phyloP scores from a whole-genome alignment of 2,329 filamentous ascomycete species.

The Stemphylium beticola region DNA sequence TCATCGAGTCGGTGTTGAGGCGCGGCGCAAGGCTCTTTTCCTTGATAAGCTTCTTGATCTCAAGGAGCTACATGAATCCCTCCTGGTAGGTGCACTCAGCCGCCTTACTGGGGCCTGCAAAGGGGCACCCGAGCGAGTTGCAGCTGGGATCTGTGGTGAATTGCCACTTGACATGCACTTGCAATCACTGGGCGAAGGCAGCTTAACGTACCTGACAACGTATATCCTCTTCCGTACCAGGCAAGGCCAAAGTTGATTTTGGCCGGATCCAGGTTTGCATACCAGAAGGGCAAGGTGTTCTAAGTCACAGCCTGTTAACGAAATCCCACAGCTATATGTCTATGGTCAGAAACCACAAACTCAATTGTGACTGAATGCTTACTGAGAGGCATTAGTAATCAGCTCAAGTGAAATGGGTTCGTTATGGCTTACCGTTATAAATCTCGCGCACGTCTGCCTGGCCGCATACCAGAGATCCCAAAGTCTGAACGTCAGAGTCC shows the following conservation, averaged over 20 bases:
- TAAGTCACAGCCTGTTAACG: neutral
- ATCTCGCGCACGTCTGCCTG: neutral
- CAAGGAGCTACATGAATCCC: conserved; percentile 41
- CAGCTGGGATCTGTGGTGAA: conserved; percentile 12
- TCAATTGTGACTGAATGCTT: neutral
- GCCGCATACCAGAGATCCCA: neutral
- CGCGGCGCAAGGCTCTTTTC: conserved; percentile 22
- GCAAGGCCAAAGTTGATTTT: neutral
- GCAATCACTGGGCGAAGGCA: too few relatives aligned
- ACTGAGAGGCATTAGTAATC: neutral
- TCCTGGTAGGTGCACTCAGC: conserved; percentile 29
- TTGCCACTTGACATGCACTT: too few relatives aligned
- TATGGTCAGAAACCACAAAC: neutral
- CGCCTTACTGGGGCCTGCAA: conserved; percentile 13
- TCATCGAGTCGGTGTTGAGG: too few relatives aligned
- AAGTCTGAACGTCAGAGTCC: neutral
- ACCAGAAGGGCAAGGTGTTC: neutral
- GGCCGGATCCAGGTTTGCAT: neutral
- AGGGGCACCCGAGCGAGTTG: conserved; percentile 44
- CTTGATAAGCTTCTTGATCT: conserved; percentile 44
- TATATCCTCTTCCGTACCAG: too few relatives aligned
- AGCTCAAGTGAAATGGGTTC: neutral
- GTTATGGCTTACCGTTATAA: neutral
- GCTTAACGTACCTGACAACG: too few relatives aligned
- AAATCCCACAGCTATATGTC: neutral